These are phyloP conservation scores for Wallacemonas sp. DNA, from an alignment of 208 protist genomes.

Conservation along the genomic window DNA sequence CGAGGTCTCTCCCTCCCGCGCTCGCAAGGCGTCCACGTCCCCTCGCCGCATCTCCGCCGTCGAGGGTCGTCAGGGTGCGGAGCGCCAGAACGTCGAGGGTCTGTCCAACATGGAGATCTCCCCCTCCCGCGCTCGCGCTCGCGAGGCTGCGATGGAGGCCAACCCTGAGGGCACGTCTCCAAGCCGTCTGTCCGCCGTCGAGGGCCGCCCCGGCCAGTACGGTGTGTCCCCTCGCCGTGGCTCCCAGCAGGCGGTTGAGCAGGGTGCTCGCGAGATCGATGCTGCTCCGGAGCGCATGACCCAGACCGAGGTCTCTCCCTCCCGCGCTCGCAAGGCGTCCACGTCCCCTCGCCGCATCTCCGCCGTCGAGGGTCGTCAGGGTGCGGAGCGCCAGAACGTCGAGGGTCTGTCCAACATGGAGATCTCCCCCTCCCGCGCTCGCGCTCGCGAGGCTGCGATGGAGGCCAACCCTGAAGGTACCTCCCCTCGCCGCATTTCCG, in stretches of 20 bases:
- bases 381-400: background rate
- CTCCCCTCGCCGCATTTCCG: slow-evolving; percentile 8
- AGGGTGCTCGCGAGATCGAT: slow-evolving; percentile 5
- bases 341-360: slow-evolving; percentile 14
- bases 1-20: slow-evolving; percentile 6
- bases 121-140: slow-evolving; percentile 13
- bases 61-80: background rate
- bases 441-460: background rate
- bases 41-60: slow-evolving; percentile 15
- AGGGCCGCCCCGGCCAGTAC: slow-evolving; percentile 15
- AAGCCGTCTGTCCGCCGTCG: slow-evolving; percentile 8
- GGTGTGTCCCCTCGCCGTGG: slow-evolving; percentile 9
- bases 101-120: slow-evolving; percentile 16
- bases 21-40: slow-evolving; percentile 14
- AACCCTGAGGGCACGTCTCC: background rate
- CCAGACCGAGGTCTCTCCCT: slow-evolving; percentile 2
- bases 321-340: slow-evolving; percentile 14
- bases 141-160: background rate
- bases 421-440: slow-evolving; percentile 15
- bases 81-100: slow-evolving; percentile 3
- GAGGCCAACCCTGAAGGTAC: background rate
- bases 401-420: slow-evolving; percentile 11
- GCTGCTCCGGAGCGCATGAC: slow-evolving; percentile 6
- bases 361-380: slow-evolving; percentile 1
- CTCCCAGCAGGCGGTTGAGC: slow-evolving; percentile 5